phyloP scores from a whole-genome alignment of 2,329 filamentous ascomycete genomes.

The Fusarium hostae region DNA sequence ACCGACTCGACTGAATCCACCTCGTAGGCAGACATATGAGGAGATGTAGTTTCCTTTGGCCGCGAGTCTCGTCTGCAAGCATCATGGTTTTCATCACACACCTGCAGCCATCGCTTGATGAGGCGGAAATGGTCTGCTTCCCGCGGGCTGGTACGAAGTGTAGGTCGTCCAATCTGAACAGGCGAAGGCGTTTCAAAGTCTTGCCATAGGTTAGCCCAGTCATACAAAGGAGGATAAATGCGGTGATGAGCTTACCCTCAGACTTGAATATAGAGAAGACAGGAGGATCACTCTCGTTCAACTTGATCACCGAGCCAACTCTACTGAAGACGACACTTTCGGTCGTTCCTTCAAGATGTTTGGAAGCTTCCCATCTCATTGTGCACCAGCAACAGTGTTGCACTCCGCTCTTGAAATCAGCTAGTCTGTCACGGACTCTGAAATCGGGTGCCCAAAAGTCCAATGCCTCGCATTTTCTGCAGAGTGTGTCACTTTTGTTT shows the following conservation, averaged over 20 bases:
- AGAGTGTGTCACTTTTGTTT: neutral
- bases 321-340: neutral
- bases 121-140: neutral
- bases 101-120: conserved; percentile 1
- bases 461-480: neutral
- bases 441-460: neutral
- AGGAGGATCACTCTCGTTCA: conserved; percentile 18
- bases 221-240: too few species aligned
- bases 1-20: neutral
- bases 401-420: neutral
- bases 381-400: conserved; percentile 5
- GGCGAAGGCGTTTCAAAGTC: neutral
- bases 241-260: neutral
- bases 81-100: neutral
- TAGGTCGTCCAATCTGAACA: neutral
- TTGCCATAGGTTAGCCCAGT: neutral
- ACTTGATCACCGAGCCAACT: conserved; percentile 1
- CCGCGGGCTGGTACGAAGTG: neutral
- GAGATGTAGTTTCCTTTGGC: neutral
- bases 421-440: neutral
- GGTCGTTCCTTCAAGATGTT: neutral
- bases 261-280: conserved; percentile 16
- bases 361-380: conserved; percentile 16
- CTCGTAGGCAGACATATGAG: neutral
- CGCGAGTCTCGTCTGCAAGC: neutral